Evolutionary conservation across 768 basidiomycete species (phyloP), one percentile per base, ranked within the genome.

Genomic region (Cystobasidium ongulense): DNA sequence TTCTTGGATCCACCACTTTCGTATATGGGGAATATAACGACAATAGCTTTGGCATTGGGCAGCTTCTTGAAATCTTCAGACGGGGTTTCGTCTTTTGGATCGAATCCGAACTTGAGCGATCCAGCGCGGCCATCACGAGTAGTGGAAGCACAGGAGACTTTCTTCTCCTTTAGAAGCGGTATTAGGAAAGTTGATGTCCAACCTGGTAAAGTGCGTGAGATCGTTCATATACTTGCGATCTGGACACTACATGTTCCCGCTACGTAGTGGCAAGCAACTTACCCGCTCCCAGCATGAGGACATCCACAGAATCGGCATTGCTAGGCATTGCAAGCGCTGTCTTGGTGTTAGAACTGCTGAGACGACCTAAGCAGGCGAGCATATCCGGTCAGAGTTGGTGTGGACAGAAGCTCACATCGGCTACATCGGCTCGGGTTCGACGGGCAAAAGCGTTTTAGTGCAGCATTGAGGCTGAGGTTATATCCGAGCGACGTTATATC

Each of bases 151-250:
- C 82, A 84, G 0, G 82, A 80, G 67, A 88, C 66, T 11, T 79
- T 75, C 23, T 82, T 80, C 21, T 81, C 75, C 1, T 77, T 31
- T 78, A 86, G 86, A 35, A 86, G 85, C 0, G 87, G 85, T 41
- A 86, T 81, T 29, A 88, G 82, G 81, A 88, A 89, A 8, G 81
- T 83, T 0, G 85, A 86, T 3, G 86, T 86, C 87, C 88, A 89
- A 36, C 87, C 87, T 71, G 23, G 36, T 8, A 10, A 27, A 17
- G 18, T 15, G 11, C 10, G 10, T 52, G 17, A 3, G 21, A 29
- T 29, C 25, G 17, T 33, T 46, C 65, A 50, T 31, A 41, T 25
- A 29, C 57, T 23, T 5, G 17, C 57, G 33, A 59, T 35, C 57
- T 31, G 8, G 29, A 23, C 10, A n/a, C 57, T 27, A 11, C 11